Evolutionary conservation across 2,329 filamentous ascomycete genomes (phyloP).

Genomic region (Trichoderma brevicompactum): DNA sequence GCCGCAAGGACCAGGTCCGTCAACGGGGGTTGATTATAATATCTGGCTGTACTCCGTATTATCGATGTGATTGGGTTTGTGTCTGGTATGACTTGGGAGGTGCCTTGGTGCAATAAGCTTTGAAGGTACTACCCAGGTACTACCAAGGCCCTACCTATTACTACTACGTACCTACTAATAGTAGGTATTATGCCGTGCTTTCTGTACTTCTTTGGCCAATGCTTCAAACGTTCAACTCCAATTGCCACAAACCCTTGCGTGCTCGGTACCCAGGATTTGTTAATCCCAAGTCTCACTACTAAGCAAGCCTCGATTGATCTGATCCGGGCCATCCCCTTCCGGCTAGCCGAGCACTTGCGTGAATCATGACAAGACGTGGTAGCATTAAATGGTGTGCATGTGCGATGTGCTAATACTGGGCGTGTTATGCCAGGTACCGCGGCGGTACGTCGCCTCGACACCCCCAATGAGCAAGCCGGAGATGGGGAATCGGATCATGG

Average conservation of each 20-base stretch:
- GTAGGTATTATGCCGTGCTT: too few relatives aligned
- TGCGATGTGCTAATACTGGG: not conserved
- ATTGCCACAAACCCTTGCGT: slow-evolving; percentile 16
- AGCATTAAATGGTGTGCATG: slow-evolving; percentile 12
- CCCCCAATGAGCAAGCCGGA: not conserved
- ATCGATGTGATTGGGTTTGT: too few relatives aligned
- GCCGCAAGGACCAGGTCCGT: too few relatives aligned
- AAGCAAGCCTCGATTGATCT: slow-evolving; percentile 14
- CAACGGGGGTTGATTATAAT: too few relatives aligned
- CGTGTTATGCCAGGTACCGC: slow-evolving; percentile 25
- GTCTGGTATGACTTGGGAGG: too few relatives aligned
- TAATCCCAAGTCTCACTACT: slow-evolving; percentile 1
- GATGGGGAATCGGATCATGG: slow-evolving; percentile 8
- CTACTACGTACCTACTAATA: too few relatives aligned
- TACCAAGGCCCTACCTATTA: too few relatives aligned
- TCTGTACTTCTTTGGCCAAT: too few relatives aligned
- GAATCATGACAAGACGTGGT: slow-evolving; percentile 2
- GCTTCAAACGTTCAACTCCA: not conserved
- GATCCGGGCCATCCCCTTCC: slow-evolving; percentile 18
- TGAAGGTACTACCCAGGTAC: too few relatives aligned
- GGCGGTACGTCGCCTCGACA: slow-evolving; percentile 1
- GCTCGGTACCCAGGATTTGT: slow-evolving; percentile 12
- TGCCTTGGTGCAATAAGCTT: too few relatives aligned
- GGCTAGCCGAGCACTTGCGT: slow-evolving; percentile 7
- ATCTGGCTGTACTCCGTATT: too few relatives aligned